Percentiles rank a stretch among this genome's conserved stretches.
phyloP scores from a whole-genome alignment of 371 early-diverging fungal species.

The Zychaea mexicana region DNA sequence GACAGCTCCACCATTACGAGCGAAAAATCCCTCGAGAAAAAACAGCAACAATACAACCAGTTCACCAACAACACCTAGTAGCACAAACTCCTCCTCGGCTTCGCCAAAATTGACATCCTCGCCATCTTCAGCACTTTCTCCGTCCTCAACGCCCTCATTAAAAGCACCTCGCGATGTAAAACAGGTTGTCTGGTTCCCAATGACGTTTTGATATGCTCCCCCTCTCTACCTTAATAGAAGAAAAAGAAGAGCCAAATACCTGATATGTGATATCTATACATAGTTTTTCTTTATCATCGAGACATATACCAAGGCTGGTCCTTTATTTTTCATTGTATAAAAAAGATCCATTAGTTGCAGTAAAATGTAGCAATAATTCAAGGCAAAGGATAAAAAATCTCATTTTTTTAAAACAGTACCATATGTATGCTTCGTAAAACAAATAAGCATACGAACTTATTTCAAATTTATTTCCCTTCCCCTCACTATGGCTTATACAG shows the following conservation, averaged over 20 bases:
- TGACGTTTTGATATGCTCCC: neutral
- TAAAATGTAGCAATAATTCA: too few species aligned
- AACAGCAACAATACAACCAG: neutral
- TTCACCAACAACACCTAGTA: neutral
- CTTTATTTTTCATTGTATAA: too few species aligned
- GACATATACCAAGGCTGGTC: neutral
- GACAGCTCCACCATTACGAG: slow-evolving; percentile 1
- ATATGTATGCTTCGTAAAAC: too few species aligned
- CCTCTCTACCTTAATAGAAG: too few species aligned
- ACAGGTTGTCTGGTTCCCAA: neutral
- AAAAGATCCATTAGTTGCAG: too few species aligned
- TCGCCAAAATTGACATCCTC: neutral
- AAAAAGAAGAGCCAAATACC: neutral
- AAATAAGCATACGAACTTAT: too few species aligned
- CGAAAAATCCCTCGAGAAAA: slow-evolving; percentile 9
- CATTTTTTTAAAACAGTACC: too few species aligned
- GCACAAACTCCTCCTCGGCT: neutral
- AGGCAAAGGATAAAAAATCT: too few species aligned
- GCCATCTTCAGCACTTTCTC: neutral
- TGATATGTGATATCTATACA: neutral
- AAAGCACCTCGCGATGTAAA: neutral
- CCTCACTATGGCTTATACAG: too few species aligned
- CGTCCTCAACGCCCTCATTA: neutral
- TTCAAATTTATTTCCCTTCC: too few species aligned
- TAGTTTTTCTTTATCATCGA: neutral